Conservation (phyloP, 2,329 filamentous ascomycete genomes). For the Aspergillus hiratsukae region DNA sequence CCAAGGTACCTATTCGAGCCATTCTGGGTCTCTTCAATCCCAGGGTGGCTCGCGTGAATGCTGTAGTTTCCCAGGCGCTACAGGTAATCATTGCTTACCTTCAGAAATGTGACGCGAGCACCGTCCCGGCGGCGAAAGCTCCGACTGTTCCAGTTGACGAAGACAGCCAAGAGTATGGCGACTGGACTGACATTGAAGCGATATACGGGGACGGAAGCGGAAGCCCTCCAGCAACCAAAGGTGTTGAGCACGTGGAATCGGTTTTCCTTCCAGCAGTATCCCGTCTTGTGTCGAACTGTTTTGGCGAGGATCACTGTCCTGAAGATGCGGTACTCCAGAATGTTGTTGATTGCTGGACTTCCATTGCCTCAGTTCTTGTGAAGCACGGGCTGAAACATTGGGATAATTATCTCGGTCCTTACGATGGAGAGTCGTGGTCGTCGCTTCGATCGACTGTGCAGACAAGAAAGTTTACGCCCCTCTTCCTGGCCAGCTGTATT, state of each 20-base stretch:
- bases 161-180: constrained; percentile 63
- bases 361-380: constrained; percentile 46
- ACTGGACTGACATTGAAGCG: constrained; percentile 53
- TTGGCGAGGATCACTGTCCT: constrained; percentile 54
- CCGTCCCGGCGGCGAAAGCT: constrained; percentile 16
- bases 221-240: constrained; percentile 16
- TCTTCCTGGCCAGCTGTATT: constrained; percentile 44
- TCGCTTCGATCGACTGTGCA: constrained; percentile 44
- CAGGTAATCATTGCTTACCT: constrained; percentile 44
- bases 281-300: constrained; percentile 56
- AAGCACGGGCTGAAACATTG: constrained; percentile 47
- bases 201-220: constrained; percentile 30
- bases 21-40: constrained; percentile 52
- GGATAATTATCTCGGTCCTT: constrained; percentile 53
- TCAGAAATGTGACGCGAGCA: constrained; percentile 24
- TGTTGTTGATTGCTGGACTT: constrained; percentile 53
- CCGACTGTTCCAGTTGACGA: constrained; percentile 42
- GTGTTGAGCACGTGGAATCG: constrained; percentile 34
- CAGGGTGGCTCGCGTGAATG: constrained; percentile 40
- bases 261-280: constrained; percentile 48
- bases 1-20: constrained; percentile 41
- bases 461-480: constrained; percentile 44
- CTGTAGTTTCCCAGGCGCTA: constrained; percentile 47
- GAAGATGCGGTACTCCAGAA: constrained; percentile 52
- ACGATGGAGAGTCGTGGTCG: constrained; percentile 48